Conservation (phyloP, 176 grass and related monocot genomes). For the Avena insularis region DNA sequence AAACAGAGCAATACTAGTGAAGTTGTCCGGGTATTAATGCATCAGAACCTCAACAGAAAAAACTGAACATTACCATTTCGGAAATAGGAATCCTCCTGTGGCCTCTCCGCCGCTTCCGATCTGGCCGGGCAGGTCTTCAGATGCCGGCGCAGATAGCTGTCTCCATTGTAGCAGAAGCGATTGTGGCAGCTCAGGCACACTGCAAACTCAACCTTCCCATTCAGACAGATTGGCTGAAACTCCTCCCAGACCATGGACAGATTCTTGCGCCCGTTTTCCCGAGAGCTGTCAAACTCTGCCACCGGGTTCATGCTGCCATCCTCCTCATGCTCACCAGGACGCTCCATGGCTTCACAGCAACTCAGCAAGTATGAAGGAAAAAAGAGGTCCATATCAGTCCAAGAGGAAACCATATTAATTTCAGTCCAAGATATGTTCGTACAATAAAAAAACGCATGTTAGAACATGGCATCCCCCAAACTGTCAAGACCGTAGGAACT, state of each 20-base stretch:
- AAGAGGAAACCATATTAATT: neutral
- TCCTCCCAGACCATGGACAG: slow-evolving; percentile 59
- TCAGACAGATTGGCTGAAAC: slow-evolving; percentile 53
- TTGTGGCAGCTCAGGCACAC: slow-evolving; percentile 56
- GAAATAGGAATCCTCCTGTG: slow-evolving; percentile 46
- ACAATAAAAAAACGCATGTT: neutral
- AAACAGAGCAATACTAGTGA: neutral
- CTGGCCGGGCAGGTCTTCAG: slow-evolving; percentile 55
- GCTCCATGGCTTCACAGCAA: slow-evolving; percentile 38
- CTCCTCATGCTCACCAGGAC: slow-evolving; percentile 20
- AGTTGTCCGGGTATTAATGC: neutral
- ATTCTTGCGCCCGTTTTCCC: slow-evolving; percentile 41
- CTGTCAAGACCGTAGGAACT: neutral
- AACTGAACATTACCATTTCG: slow-evolving; percentile 44
- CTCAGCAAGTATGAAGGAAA: neutral
- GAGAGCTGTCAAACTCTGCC: slow-evolving; percentile 10
- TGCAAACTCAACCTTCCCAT: slow-evolving; percentile 53
- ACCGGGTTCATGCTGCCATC: slow-evolving; percentile 3
- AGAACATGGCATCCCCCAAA: neutral
- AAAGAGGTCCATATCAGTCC: neutral
- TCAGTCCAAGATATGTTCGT: neutral
- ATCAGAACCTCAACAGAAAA: neutral
- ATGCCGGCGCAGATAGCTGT: slow-evolving; percentile 49
- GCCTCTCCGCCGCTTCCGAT: slow-evolving; percentile 3
- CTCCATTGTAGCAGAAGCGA: slow-evolving; percentile 51